Conservation (phyloP, 768 basidiomycete genomes). For the Boletus vinaceobasis region DNA sequence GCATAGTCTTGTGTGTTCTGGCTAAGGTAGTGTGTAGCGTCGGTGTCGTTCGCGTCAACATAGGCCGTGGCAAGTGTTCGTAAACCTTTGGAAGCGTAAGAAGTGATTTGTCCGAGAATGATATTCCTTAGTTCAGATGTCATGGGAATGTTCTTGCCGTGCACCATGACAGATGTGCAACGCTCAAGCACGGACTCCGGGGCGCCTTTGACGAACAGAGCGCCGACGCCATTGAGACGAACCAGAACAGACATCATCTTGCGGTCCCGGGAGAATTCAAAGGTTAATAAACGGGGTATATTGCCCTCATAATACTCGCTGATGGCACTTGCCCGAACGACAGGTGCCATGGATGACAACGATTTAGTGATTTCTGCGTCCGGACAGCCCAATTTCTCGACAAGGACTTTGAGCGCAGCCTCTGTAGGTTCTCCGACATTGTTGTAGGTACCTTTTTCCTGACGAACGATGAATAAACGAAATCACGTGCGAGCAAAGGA, state of each 20-base stretch:
- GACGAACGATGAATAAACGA: conserved; percentile 4
- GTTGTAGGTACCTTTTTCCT: conserved; percentile 78
- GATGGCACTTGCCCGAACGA: conserved; percentile 74
- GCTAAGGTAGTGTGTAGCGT: conserved; percentile 78
- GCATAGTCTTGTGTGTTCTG: conserved; percentile 78
- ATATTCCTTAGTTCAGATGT: conserved; percentile 54
- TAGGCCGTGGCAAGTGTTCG: conserved; percentile 92
- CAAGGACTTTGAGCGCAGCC: conserved; percentile 91
- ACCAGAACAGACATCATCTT: conserved; percentile 99
- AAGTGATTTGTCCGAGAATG: conserved; percentile 61
- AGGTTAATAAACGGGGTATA: conserved; percentile 82
- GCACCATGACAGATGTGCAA: conserved; percentile 69
- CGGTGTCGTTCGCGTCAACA: conserved; percentile 69
- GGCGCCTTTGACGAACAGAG: conserved; percentile 92
- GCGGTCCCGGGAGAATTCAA: conserved; percentile 96
- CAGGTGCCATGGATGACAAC: conserved; percentile 52
- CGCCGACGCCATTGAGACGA: conserved; percentile 60
- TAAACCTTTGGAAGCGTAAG: conserved; percentile 79
- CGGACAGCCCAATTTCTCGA: conserved; percentile 86
- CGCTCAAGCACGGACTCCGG: conserved; percentile 93
- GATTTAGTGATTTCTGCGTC: conserved; percentile 56
- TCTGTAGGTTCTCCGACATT: conserved; percentile 97
- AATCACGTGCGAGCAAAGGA: background rate
- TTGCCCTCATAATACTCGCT: conserved; percentile 76
- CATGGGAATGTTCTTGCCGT: conserved; percentile 63